Conservation (phyloP, 1,139 yeast species). For the Yamadazyma diddensiae region DNA sequence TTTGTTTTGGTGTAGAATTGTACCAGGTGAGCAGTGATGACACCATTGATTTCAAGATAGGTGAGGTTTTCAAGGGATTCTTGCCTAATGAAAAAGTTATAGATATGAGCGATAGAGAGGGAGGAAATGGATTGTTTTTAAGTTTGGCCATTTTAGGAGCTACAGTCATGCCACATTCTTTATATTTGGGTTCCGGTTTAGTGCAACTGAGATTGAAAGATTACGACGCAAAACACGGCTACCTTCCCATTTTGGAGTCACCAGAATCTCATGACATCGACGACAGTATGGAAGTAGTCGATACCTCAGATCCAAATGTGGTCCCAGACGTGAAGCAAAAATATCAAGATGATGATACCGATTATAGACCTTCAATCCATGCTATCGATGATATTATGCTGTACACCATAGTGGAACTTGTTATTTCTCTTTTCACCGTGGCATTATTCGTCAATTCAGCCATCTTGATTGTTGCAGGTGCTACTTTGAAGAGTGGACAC, state of each 20-base stretch:
- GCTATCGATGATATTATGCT: slow-evolving; percentile 69
- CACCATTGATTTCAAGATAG: slow-evolving; percentile 47
- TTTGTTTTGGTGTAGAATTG: slow-evolving; percentile 81
- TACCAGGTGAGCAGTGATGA: slow-evolving; percentile 58
- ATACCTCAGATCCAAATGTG: not conserved
- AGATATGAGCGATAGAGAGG: slow-evolving; percentile 54
- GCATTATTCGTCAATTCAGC: slow-evolving; percentile 82
- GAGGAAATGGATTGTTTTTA: slow-evolving; percentile 70
- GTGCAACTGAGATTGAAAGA: slow-evolving; percentile 88
- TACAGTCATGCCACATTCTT: slow-evolving; percentile 96
- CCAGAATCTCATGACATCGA: slow-evolving; percentile 3
- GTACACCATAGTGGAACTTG: slow-evolving; percentile 64
- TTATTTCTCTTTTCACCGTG: slow-evolving; percentile 64
- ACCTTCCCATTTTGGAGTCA: slow-evolving; percentile 16
- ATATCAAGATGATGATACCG: slow-evolving; percentile 17
- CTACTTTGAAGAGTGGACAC: slow-evolving; percentile 48
- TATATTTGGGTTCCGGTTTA: slow-evolving; percentile 87
- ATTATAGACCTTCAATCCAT: slow-evolving; percentile 60
- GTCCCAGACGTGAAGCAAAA: slow-evolving; percentile 2
- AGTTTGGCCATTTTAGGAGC: slow-evolving; percentile 94
- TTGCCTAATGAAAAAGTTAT: slow-evolving; percentile 73
- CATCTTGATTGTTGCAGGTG: slow-evolving; percentile 73
- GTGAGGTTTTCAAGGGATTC: slow-evolving; percentile 66
- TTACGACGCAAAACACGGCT: slow-evolving; percentile 68
- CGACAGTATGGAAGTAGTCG: not conserved